Evolutionary conservation across 805 yeast genomes (phyloP).

Genomic region (Pichia insulana): DNA sequence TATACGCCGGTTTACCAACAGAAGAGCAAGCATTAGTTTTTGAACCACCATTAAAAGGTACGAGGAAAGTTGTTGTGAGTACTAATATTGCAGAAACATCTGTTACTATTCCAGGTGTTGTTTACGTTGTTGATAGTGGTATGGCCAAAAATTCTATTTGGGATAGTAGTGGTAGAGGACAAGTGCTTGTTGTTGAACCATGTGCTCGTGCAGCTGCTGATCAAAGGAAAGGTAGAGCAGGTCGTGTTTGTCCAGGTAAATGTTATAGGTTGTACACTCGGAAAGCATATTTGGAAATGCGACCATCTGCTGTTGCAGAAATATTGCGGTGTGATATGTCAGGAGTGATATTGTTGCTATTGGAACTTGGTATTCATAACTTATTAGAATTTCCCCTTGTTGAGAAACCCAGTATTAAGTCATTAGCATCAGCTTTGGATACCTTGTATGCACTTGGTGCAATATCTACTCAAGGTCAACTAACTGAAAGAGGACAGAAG

Average conservation of each 20-base stretch:
- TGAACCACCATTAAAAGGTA: slow-evolving; percentile 72
- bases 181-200: slow-evolving; percentile 49
- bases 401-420: slow-evolving; percentile 76
- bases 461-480: slow-evolving; percentile 63
- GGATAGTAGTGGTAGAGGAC: slow-evolving; percentile 71
- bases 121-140: slow-evolving; percentile 90
- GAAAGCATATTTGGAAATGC: slow-evolving; percentile 67
- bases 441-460: slow-evolving; percentile 85
- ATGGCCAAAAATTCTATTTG: slow-evolving; percentile 83
- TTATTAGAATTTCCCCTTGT: slow-evolving; percentile 77
- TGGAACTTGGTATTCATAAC: slow-evolving; percentile 81
- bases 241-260: slow-evolving; percentile 94
- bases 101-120: slow-evolving; percentile 91
- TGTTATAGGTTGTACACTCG: slow-evolving; percentile 87
- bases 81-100: slow-evolving; percentile 98
- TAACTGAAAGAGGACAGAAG: slow-evolving; percentile 68
- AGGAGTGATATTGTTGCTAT: slow-evolving; percentile 62
- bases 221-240: slow-evolving; percentile 97
- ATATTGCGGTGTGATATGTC: slow-evolving; percentile 79
- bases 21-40: slow-evolving; percentile 77
- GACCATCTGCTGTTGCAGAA: slow-evolving; percentile 79
- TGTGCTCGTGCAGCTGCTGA: slow-evolving; percentile 94
- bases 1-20: slow-evolving; percentile 84
- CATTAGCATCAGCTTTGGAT: slow-evolving; percentile 69
- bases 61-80: slow-evolving; percentile 84